Base-by-base conservation (phyloP, 305 asterid species). In the Solanum chacoense region DNA sequence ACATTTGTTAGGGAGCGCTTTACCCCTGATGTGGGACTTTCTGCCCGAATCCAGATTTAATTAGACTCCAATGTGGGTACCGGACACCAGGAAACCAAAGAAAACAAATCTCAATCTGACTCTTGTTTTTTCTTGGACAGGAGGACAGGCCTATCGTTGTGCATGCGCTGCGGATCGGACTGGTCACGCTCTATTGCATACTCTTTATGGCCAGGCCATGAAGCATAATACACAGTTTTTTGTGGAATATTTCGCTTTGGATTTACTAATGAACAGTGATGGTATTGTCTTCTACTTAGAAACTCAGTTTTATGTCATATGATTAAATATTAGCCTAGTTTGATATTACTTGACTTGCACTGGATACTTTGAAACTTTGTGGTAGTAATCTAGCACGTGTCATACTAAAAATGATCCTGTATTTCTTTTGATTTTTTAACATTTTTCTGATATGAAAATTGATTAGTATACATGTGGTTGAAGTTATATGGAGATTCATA, bases 141-240 rank as follows among this genome's bases (percentile, higher is more conserved):
- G 99, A 89, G 99, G 99, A 67, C 99, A 97, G 91, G 99, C 99
- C 24, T 97, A 97, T 89, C 99, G 99, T 59, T 97, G 99, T 92
- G 99, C 99, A 34, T 97, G 99, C 93, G 99, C 99, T 91, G 99
- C 99, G 89, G 99, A 97, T 93, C 96, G 99, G 88, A 97, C 99
- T 42, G 99, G 99, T 42, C 99, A 97, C 92, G 99, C 99, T 89
- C 91, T 97, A 91, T 90, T 97, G 96, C 99, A 97, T 91, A 96
- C 99, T 86, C 96, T 97, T 63, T 96, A 97, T 91, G 99, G 99
- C 89, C 99, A 97, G 92, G 99, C 99, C 89, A 98, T 98, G 99
- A 98, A 98, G 89, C 99, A 98, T 90, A 98, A 98, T 89, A 98
- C 99, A 16, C 99, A 98, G 89, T 98, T 98, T 91, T 98, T 98